Evolutionary conservation across 202 grass and related monocot genomes (phyloP).

Genomic region (Thinopyrum obtusiflorum): DNA sequence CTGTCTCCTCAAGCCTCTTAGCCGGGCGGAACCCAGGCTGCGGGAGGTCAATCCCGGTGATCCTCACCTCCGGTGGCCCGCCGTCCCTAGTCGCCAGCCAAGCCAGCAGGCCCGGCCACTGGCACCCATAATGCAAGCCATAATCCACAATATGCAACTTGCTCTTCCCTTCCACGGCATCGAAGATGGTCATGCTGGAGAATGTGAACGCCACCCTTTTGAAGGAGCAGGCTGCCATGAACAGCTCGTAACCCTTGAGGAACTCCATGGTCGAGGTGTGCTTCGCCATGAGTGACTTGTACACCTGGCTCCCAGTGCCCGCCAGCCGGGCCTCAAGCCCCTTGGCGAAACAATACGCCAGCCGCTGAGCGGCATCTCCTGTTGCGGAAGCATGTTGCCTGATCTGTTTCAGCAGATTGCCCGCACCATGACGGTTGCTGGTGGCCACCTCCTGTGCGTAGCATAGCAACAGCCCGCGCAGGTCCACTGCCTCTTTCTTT

Average conservation of each 20-base stretch:
- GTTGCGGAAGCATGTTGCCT: slow-evolving; percentile 42
- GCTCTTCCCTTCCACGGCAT: slow-evolving; percentile 27
- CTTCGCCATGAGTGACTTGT: slow-evolving; percentile 36
- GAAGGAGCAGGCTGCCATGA: slow-evolving; percentile 51
- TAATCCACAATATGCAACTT: slow-evolving; percentile 68
- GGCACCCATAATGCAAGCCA: slow-evolving; percentile 49
- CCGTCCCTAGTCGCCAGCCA: slow-evolving; percentile 28
- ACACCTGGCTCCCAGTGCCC: slow-evolving; percentile 55
- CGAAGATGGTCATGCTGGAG: slow-evolving; percentile 47
- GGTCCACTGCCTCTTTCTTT: slow-evolving; percentile 40
- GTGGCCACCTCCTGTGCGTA: slow-evolving; percentile 47
- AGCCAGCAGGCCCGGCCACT: slow-evolving; percentile 50
- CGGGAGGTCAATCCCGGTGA: slow-evolving; percentile 45
- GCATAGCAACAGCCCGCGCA: slow-evolving; percentile 36
- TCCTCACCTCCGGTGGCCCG: slow-evolving; percentile 44
- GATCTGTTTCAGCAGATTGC: slow-evolving; percentile 55
- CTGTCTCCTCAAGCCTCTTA: slow-evolving; percentile 54
- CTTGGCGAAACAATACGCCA: slow-evolving; percentile 59
- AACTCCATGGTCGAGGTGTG: slow-evolving; percentile 27
- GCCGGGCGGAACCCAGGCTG: slow-evolving; percentile 48
- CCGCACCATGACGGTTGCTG: slow-evolving; percentile 30
- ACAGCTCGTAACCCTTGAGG: slow-evolving; percentile 55
- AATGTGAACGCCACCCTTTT: slow-evolving; percentile 45
- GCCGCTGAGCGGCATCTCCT: slow-evolving; percentile 58
- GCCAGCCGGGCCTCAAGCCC: slow-evolving; percentile 57